phyloP scores from a whole-genome alignment of 2,329 filamentous ascomycete genomes.

The Ambrosiella beaveri region DNA sequence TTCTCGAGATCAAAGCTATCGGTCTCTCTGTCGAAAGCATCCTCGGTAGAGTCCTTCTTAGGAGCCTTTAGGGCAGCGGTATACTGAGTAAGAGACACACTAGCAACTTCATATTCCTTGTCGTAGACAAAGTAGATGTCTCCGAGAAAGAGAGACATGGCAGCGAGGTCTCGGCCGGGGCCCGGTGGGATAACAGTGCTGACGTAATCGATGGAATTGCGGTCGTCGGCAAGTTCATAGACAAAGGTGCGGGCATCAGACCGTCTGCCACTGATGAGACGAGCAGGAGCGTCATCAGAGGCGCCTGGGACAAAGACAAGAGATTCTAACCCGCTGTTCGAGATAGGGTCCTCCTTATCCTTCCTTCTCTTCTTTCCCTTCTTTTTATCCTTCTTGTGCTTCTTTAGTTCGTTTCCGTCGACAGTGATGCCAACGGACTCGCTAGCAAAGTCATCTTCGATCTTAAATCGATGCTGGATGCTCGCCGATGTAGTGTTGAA shows the following conservation, averaged over 20 bases:
- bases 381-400: constrained; percentile 5
- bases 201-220: constrained; percentile 3
- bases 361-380: neutral
- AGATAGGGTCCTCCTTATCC: neutral
- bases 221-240: constrained; percentile 6
- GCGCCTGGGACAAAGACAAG: constrained; percentile 7
- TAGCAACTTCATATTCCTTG: constrained; percentile 7
- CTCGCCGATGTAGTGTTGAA: constrained; percentile 10
- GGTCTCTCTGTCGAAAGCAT: neutral
- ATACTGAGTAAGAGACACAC: constrained; percentile 7
- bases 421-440: neutral
- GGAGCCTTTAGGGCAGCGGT: neutral
- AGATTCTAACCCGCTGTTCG: constrained; percentile 7
- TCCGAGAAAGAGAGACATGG: constrained; percentile 11
- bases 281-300: neutral
- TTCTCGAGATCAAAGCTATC: no score
- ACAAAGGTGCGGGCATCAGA: constrained; percentile 9
- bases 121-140: constrained; percentile 12
- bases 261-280: constrained; percentile 9
- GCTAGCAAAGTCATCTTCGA: neutral
- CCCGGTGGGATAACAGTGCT: constrained; percentile 10
- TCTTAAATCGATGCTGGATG: constrained; percentile 6
- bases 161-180: constrained; percentile 8
- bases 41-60: neutral
- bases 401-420: neutral